These are phyloP conservation scores for Geotrichum klebahnii DNA, from an alignment of 1,139 yeast genomes.

Conservation along the genomic window DNA sequence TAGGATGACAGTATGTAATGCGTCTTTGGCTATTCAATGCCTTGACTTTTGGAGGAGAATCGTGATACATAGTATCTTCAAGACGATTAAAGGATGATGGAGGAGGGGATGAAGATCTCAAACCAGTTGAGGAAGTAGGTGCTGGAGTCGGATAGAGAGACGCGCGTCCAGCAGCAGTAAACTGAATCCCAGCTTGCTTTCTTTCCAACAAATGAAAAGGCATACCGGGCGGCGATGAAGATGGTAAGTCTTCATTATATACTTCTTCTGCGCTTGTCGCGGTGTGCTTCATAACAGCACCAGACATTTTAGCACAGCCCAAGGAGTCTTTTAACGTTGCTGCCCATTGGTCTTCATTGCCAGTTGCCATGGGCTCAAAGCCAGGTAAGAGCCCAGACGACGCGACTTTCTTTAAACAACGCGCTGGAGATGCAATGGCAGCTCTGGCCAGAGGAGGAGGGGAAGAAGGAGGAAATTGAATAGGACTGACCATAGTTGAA, in stretches of 20 bases:
- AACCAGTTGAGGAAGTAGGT: slow-evolving; percentile 30
- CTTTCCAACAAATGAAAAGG: background rate
- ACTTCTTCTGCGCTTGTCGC: background rate
- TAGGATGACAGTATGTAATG: slow-evolving; percentile 17
- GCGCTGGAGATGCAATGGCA: background rate
- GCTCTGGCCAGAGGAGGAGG: slow-evolving; percentile 9
- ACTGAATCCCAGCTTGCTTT: slow-evolving; percentile 8
- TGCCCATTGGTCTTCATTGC: slow-evolving; percentile 3
- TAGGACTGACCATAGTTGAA: background rate
- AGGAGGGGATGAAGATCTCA: slow-evolving; percentile 26
- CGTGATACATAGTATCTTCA: too few species aligned
- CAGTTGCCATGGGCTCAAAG: slow-evolving; percentile 6
- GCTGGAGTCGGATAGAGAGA: slow-evolving; percentile 32
- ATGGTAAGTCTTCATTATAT: slow-evolving; percentile 1
- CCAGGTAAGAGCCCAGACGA: slow-evolving; percentile 13
- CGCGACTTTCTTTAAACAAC: background rate
- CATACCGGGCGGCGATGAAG: slow-evolving; percentile 1
- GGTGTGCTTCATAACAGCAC: background rate
- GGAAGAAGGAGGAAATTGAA: slow-evolving; percentile 16
- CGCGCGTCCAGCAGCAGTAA: slow-evolving; percentile 8
- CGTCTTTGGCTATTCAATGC: slow-evolving; percentile 11
- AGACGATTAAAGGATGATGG: slow-evolving; percentile 24
- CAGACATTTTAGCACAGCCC: background rate
- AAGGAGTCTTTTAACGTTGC: background rate
- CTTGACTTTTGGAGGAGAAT: slow-evolving; percentile 6